These are phyloP conservation scores for Kodamaea arcana DNA, from an alignment of 1,139 yeast species.

Conservation along the genomic window DNA sequence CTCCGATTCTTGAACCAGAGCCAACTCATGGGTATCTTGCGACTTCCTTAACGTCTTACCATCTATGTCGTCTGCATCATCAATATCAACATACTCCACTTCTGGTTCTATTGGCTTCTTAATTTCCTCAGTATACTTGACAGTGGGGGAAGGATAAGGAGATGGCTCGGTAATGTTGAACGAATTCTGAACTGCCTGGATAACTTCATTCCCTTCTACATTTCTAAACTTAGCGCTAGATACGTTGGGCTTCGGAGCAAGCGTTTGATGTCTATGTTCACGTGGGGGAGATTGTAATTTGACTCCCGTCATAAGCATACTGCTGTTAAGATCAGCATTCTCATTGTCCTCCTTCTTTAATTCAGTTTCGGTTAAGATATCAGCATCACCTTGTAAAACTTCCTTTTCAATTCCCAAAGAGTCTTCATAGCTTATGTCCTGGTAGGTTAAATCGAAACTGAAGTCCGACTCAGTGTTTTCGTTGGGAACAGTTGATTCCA, in stretches of 20 bases:
- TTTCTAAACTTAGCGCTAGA: neutral
- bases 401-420: constrained; percentile 36
- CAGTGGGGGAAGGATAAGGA: constrained; percentile 8
- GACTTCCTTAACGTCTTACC: constrained; percentile 1
- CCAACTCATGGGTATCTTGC: constrained; percentile 2
- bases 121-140: constrained; percentile 1
- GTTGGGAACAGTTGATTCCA: neutral
- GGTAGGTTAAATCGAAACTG: constrained; percentile 40
- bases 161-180: constrained; percentile 1
- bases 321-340: neutral
- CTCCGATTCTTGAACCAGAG: constrained; percentile 8
- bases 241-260: neutral
- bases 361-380: neutral
- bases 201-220: neutral
- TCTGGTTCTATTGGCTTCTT: constrained; percentile 3
- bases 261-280: constrained; percentile 9
- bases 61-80: constrained; percentile 6
- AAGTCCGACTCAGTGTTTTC: constrained; percentile 23
- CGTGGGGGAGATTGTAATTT: constrained; percentile 8
- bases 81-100: constrained; percentile 6
- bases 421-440: constrained; percentile 41
- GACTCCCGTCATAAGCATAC: neutral
- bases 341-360: neutral
- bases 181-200: neutral
- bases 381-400: constrained; percentile 4